Evolutionary conservation across 345 rosid species (phyloP).

Genomic region (Anastatica hierochuntica): DNA sequence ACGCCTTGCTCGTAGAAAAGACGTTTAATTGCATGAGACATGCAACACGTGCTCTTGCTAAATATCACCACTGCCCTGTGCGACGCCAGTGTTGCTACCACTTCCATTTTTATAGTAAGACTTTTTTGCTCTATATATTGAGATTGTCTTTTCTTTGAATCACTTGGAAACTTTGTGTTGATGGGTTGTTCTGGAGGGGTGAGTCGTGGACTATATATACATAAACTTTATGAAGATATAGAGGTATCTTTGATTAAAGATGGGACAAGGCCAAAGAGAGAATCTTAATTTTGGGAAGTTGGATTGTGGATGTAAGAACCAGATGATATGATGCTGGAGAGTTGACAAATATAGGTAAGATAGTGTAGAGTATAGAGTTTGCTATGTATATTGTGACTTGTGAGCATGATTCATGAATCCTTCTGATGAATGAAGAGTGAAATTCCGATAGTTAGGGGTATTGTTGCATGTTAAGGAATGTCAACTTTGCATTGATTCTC

Average conservation of each 20-base stretch:
- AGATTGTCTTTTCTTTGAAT: neutral
- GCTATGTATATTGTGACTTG: conserved; percentile 16
- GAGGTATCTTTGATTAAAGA: no score
- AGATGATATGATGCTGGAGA: conserved; percentile 20
- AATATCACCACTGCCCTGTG: conserved; percentile 97
- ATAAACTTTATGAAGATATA: conserved; percentile 3
- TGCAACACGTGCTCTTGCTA: conserved; percentile 88
- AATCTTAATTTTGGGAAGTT: conserved; percentile 1
- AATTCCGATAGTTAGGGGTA: conserved; percentile 13
- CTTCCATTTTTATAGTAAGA: conserved; percentile 48
- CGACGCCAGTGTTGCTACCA: conserved; percentile 57
- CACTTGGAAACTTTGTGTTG: conserved; percentile 2
- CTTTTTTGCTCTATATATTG: conserved; percentile 3
- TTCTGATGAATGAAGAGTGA: conserved; percentile 20
- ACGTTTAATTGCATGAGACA: conserved; percentile 86
- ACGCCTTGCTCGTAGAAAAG: conserved; percentile 86
- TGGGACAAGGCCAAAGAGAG: conserved; percentile 13
- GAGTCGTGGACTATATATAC: conserved; percentile 12
- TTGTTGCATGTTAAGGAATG: conserved; percentile 29
- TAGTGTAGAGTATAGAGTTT: neutral
- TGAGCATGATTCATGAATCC: no score
- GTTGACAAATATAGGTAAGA: conserved; percentile 19
- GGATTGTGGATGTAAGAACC: conserved; percentile 20
- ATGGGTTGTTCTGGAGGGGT: conserved; percentile 17
- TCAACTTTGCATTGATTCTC: conserved; percentile 30